These are phyloP conservation scores for Cyclostephanos tholiformis DNA, from an alignment of 108 stramenopile genomes.

Conservation along the genomic window DNA sequence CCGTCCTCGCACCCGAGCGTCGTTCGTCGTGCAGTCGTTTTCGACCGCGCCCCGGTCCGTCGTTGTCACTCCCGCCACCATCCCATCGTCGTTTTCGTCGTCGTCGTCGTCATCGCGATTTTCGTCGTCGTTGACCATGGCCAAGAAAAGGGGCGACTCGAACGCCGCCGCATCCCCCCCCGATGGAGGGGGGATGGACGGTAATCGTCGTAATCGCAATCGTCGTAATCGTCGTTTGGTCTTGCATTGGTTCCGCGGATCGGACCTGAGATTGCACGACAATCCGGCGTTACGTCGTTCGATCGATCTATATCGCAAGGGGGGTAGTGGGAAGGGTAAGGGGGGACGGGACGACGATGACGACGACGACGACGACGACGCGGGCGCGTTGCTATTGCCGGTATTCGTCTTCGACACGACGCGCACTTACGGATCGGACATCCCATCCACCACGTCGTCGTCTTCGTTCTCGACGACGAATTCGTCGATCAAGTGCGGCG, in stretches of 20 bases:
- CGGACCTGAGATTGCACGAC: conserved; percentile 81
- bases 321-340: conserved; percentile 12
- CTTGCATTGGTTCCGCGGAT: conserved; percentile 78
- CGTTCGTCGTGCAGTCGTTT: too few relatives aligned
- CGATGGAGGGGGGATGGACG: too few relatives aligned
- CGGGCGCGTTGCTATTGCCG: conserved; percentile 55
- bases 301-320: conserved; percentile 26
- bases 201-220: too few relatives aligned
- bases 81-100: too few relatives aligned
- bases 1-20: too few relatives aligned
- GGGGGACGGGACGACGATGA: conserved; percentile 10
- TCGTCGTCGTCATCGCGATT: too few relatives aligned
- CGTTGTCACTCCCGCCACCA: too few relatives aligned
- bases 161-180: too few relatives aligned
- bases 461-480: too few relatives aligned
- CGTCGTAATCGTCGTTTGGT: conserved; percentile 5
- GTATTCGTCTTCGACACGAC: conserved; percentile 79
- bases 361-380: background rate
- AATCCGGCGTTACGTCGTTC: conserved; percentile 70
- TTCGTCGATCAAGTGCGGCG: conserved; percentile 62
- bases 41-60: too few relatives aligned
- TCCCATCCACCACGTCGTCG: conserved; percentile 21
- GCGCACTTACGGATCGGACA: conserved; percentile 64
- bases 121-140: too few relatives aligned
- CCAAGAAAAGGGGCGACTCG: too few relatives aligned